Evolutionary conservation across 768 basidiomycete species (phyloP), one percentile per base, ranked within the genome.

Genomic region (Goffeauzyma gilvescens): DNA sequence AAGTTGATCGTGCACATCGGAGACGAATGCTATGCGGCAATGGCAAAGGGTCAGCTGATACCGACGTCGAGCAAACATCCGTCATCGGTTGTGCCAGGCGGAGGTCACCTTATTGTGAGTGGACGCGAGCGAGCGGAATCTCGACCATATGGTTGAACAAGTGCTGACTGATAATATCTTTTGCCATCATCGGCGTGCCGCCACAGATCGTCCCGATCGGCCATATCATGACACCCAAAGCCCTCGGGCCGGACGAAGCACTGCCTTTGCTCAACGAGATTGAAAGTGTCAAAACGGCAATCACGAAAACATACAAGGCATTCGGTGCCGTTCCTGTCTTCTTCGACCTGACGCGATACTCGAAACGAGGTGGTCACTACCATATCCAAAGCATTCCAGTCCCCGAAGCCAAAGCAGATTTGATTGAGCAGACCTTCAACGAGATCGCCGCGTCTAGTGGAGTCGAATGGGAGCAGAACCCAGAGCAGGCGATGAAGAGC

Each of bases 1-100:
- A 84, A 96, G 56, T 75, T 96, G 49, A 89, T 98, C 50, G 82
- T 87, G 24, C 77, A 83, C 0, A 93, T 98, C 56, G 93, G 89
- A 12, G 62, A 70, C 5, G 93, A 98, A 63, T 85, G 83, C 57
- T 98, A 98, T 66, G 66, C 95, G 37, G 89, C 93, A 0, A 67
- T 96, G n/a, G 82, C 93, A 0, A 96, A 93, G 60, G 93, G 93
- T 2, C 86, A 90, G 61, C 78, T 96, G 32, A 72, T 84, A 32
- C 81, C 83, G 14, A 89, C 86, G 33, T 70, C 73, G 10, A 51
- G 50, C 64, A 50, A 51, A 58, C 50, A 46, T 26, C 44, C 53
- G n/a, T 58, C 57, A 26, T 61, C 58, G 13, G 43, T 57, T 8
- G 79, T 96, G 17, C 93, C 93, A 1, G 93, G 93, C 15, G 93